phyloP scores from a whole-genome alignment of 2,329 filamentous ascomycete species.

The Esteya vermicola region DNA sequence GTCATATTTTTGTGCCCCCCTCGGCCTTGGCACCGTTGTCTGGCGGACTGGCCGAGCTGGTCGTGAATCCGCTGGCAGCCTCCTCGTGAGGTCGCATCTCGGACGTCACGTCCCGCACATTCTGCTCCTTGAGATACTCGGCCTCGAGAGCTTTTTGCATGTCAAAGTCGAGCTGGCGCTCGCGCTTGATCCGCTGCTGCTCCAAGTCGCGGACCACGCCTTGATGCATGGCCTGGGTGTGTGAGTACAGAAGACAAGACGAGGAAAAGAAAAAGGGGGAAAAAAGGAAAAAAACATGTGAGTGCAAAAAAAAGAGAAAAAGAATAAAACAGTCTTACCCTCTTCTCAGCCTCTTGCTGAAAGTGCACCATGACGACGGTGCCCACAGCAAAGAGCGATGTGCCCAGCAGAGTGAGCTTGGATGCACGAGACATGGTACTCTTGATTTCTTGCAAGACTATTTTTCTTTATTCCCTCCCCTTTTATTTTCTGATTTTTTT shows the following conservation, averaged over 20 bases:
- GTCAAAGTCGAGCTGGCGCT: constrained; percentile 89
- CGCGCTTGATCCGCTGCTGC: constrained; percentile 76
- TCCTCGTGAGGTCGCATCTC: neutral
- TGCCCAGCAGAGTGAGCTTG: constrained; percentile 69
- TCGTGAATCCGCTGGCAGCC: neutral
- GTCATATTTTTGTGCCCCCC: neutral
- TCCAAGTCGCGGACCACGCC: constrained; percentile 93
- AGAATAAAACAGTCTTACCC: constrained; percentile 49
- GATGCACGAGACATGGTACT: constrained; percentile 71
- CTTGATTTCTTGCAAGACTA: too few species aligned
- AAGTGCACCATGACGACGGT: constrained; percentile 83
- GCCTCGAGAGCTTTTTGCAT: constrained; percentile 74
- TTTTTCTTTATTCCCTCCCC: too few species aligned
- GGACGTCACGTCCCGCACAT: constrained; percentile 39
- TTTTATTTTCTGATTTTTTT: neutral
- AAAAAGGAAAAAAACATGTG: too few species aligned
- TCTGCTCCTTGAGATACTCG: constrained; percentile 83
- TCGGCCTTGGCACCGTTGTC: neutral
- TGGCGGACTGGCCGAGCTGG: neutral
- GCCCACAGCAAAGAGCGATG: constrained; percentile 58
- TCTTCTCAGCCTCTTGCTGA: constrained; percentile 67
- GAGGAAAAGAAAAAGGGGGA: too few species aligned
- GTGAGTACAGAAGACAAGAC: too few species aligned
- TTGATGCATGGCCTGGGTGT: constrained; percentile 72
- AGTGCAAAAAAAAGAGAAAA: constrained; percentile 11